phyloP scores from a whole-genome alignment of 2,329 filamentous ascomycete genomes.

The Dactylellina haptotyla region DNA sequence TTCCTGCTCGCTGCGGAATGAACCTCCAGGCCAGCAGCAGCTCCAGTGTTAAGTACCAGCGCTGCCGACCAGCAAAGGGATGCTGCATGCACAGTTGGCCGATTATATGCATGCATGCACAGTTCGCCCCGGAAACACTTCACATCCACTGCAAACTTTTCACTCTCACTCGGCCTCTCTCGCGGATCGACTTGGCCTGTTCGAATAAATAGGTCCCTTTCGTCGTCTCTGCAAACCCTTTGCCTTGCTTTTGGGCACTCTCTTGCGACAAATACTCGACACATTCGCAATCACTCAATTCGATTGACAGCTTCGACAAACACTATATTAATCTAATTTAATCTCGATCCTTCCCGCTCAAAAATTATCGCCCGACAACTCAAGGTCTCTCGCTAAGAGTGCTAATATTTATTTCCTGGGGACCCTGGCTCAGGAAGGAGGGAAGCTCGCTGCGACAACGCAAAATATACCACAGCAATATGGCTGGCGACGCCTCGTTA shows the following conservation, averaged over 20 bases:
- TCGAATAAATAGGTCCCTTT: conserved; percentile 23
- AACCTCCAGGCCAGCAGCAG: no score
- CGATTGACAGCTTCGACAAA: no score
- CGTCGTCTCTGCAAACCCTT: background rate
- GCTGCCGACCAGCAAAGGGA: background rate
- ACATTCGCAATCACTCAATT: conserved; percentile 3
- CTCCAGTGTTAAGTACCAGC: no score
- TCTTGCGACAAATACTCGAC: conserved; percentile 5
- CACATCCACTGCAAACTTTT: conserved; percentile 1
- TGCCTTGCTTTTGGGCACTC: conserved; percentile 11
- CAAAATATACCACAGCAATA: conserved; percentile 49
- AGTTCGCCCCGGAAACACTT: conserved; percentile 31
- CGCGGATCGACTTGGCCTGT: conserved; percentile 4
- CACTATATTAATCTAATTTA: no score
- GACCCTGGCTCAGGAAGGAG: conserved; percentile 23
- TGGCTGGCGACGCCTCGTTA: conserved; percentile 43
- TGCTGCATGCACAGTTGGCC: conserved; percentile 48
- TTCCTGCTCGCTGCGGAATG: conserved; percentile 7
- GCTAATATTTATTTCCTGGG: conserved; percentile 11
- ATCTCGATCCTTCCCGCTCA: background rate
- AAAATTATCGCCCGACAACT: conserved; percentile 27
- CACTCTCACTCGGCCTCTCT: conserved; percentile 8
- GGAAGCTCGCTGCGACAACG: conserved; percentile 30
- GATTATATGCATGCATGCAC: conserved; percentile 38
- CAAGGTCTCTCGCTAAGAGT: conserved; percentile 45